Base-by-base conservation (phyloP, 805 yeast genomes). In the Wickerhamiella azymoides region DNA sequence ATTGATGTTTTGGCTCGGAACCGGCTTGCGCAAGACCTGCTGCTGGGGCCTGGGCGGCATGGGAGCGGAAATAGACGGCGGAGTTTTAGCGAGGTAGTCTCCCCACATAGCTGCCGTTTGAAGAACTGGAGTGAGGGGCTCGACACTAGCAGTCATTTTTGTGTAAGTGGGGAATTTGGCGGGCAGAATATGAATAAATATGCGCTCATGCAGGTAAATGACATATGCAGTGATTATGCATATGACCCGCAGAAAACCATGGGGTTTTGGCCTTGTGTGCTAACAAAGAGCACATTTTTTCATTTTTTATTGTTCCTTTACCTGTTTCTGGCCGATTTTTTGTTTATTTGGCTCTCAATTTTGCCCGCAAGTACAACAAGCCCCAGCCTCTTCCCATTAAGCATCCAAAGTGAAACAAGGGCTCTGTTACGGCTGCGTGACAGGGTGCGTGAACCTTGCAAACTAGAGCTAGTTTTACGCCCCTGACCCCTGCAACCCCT, bases 101-200 rank as follows among this genome's bases (percentile, higher is more conserved):
- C 24, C 44, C 44, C 44, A 41, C 10, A 28, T n/a, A 21, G 19
- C 21, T 21, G 32, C 24, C 24, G 39, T 41, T 25, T 41, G 44
- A 19, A 41, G 18, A 14, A 32, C 26, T 2, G 44, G 44, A 16
- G 44, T 41, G n/a, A 18, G 10, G 14, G 44, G 44, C 16, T 30
- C 33, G 16, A 30, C 33, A 13, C 33, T 30, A 6, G 33, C 14
- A 30, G 33, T 11, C 33, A 30, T 30, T 10, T 27, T 27, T 30
- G 8, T 5, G 33, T 14, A 7, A 13, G 33, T 30, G 33, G 14
- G n/a, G 24, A 21, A 21, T 7, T 30, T n/a, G 33, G 16, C 8
- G 33, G 9, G 16, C 14, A 10, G n/a, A 27, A 10, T 10, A 30
- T 30, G n/a, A 30, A 30, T 30, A 30, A n/a, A 7, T n/a, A n/a